Evolutionary conservation across 257 asterid species (phyloP).

Genomic region (Paulownia fortunei): DNA sequence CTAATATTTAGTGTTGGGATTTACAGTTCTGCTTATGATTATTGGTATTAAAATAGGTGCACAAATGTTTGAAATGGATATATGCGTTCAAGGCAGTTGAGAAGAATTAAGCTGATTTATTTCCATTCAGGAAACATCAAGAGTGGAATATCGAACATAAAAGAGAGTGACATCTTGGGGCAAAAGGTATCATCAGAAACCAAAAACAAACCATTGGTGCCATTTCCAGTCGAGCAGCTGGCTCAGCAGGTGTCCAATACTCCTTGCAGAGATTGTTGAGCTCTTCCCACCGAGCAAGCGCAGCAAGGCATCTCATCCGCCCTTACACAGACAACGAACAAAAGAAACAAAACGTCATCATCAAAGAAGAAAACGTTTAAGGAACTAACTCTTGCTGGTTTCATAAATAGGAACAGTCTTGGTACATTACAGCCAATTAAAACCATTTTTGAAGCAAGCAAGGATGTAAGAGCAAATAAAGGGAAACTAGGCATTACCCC

Average conservation of each 20-base stretch:
- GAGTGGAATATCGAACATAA: conserved; percentile 24
- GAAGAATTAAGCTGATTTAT: conserved; percentile 24
- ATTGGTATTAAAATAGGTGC: neutral
- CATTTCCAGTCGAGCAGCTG: conserved; percentile 98
- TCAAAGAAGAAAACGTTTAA: neutral
- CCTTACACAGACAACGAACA: conserved; percentile 53
- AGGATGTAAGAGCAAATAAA: conserved; percentile 7
- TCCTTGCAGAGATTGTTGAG: conserved; percentile 97
- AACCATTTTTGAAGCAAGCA: neutral
- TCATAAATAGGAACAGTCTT: conserved; percentile 2
- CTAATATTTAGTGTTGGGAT: conserved; percentile 11
- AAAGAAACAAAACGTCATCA: conserved; percentile 16
- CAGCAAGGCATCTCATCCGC: conserved; percentile 98
- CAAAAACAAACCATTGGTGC: conserved; percentile 87
- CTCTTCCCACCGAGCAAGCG: conserved; percentile 99
- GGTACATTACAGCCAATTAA: conserved; percentile 15
- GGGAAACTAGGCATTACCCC: neutral
- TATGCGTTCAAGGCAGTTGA: conserved; percentile 9
- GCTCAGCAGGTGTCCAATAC: conserved; percentile 98
- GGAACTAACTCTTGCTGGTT: conserved; percentile 26
- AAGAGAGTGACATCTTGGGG: neutral
- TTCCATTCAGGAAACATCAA: neutral
- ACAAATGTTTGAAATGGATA: conserved; percentile 2
- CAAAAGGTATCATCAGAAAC: conserved; percentile 27
- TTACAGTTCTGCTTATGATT: neutral